Conservation (phyloP, 2,329 filamentous ascomycete genomes). For the Neopestalotiopsis rosae region DNA sequence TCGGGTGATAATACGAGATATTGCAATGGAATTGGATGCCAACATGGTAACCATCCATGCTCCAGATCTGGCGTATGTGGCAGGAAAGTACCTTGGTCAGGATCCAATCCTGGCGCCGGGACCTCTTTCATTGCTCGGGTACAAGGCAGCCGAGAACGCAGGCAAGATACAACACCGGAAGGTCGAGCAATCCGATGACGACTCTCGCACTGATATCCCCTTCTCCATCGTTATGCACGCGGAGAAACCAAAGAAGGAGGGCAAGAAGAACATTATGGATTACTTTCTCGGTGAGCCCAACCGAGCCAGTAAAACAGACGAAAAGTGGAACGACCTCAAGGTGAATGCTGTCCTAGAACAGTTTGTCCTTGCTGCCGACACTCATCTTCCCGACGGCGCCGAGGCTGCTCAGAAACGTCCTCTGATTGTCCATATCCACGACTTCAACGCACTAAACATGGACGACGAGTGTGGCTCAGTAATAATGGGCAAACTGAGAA, state of each 20-base stretch:
- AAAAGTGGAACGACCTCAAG: conserved; percentile 68
- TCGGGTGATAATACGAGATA: conserved; percentile 51
- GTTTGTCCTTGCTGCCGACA: conserved; percentile 55
- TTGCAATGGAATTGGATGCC: conserved; percentile 66
- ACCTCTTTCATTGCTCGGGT: conserved; percentile 59
- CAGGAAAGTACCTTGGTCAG: conserved; percentile 73
- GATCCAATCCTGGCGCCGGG: conserved; percentile 51
- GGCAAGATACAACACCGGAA: conserved; percentile 42
- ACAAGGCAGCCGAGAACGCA: conserved; percentile 59
- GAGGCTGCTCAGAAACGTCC: conserved; percentile 43
- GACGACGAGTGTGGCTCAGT: conserved; percentile 68
- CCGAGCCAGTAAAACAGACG: conserved; percentile 40
- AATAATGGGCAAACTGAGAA: conserved; percentile 73
- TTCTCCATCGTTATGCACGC: conserved; percentile 24
- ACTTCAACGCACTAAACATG: conserved; percentile 78
- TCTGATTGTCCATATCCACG: conserved; percentile 79
- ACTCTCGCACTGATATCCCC: conserved; percentile 15
- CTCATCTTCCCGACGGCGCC: conserved; percentile 45
- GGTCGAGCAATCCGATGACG: background rate
- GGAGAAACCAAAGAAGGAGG: conserved; percentile 28
- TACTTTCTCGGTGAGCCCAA: conserved; percentile 50
- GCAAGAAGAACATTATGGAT: conserved; percentile 43
- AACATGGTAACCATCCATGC: conserved; percentile 73
- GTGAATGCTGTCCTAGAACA: conserved; percentile 61
- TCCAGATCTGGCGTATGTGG: conserved; percentile 71